Percentiles rank a stretch among this genome's conserved stretches.
These are phyloP conservation scores for Eucalyptus lansdowneana DNA, from an alignment of 345 rosid genomes.

Conservation along the genomic window DNA sequence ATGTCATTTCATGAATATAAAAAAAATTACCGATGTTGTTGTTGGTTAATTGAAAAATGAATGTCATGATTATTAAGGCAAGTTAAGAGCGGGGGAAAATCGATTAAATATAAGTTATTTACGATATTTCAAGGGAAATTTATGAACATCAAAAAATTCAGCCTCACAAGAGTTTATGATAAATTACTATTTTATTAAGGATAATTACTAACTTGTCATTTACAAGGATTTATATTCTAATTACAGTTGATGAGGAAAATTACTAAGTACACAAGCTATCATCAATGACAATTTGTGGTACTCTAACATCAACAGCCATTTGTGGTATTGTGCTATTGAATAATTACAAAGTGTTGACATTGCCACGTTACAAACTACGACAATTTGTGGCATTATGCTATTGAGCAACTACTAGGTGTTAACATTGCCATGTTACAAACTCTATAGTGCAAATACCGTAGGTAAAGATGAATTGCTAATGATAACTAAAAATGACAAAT, in stretches of 20 bases:
- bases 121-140: background rate
- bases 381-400: no score
- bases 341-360: background rate
- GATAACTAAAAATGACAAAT: background rate
- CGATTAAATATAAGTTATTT: background rate
- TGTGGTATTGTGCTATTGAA: background rate
- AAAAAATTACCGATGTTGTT: rapidly evolving
- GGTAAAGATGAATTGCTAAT: background rate
- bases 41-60: background rate
- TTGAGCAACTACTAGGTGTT: no score
- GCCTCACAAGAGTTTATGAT: background rate
- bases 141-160: background rate
- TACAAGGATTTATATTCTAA: background rate
- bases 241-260: background rate
- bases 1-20: rapidly evolving
- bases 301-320: rapidly evolving
- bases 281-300: rapidly evolving
- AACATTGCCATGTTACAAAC: background rate
- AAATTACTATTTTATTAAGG: background rate
- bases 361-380: no score
- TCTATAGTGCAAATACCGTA: background rate
- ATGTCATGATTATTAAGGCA: background rate
- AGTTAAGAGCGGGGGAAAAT: background rate
- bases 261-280: background rate
- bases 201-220: background rate